Conservation (phyloP, 345 rosid species). For the Psidium guajava region DNA sequence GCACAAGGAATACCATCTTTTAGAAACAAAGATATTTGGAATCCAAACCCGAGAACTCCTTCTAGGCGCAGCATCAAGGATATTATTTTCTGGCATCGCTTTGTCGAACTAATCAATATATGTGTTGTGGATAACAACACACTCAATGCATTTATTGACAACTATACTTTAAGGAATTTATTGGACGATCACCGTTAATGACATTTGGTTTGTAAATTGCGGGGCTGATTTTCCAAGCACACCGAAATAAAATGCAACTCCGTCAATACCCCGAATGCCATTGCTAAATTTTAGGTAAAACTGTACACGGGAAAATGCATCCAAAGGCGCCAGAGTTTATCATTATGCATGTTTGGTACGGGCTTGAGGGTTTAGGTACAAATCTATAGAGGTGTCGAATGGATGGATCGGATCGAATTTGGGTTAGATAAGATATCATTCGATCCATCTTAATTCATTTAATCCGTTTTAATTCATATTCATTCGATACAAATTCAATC, state of each 20-base stretch:
- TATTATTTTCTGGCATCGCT: background rate
- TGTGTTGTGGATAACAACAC: background rate
- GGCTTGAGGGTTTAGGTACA: background rate
- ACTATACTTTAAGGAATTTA: background rate
- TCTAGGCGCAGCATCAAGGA: background rate
- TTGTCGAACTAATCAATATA: background rate
- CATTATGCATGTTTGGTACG: background rate
- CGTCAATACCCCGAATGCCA: rapidly evolving
- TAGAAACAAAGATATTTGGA: background rate
- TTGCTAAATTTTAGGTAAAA: background rate
- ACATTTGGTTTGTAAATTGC: background rate
- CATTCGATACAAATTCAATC: too few species aligned
- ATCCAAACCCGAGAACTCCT: background rate
- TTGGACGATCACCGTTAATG: background rate
- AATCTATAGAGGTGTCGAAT: too few species aligned
- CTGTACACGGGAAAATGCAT: background rate
- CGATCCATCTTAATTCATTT: too few species aligned
- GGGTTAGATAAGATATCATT: too few species aligned
- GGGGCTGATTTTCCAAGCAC: too few species aligned
- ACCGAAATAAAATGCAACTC: background rate
- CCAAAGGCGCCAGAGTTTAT: background rate
- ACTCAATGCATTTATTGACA: background rate
- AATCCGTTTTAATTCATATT: too few species aligned
- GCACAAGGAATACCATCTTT: background rate
- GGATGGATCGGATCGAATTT: too few species aligned